Evolutionary conservation across 2,329 filamentous ascomycete genomes (phyloP).

Genomic region (Teratosphaeriaceae sp.): DNA sequence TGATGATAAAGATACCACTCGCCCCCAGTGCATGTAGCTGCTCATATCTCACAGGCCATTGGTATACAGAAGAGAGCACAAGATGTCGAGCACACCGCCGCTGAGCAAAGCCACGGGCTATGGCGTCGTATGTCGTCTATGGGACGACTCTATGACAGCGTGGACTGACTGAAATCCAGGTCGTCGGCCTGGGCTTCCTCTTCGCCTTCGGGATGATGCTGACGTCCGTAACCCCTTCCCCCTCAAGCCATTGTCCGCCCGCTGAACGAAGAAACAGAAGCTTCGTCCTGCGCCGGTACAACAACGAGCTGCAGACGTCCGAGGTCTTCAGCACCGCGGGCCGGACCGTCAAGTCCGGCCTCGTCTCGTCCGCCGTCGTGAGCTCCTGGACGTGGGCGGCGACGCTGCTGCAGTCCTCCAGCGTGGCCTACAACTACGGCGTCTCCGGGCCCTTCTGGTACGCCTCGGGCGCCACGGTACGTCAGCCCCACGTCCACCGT

Average conservation of each 20-base stretch:
- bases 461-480: conserved; percentile 63
- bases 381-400: conserved; percentile 89
- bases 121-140: conserved; percentile 46
- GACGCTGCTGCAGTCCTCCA: conserved; percentile 46
- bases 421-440: conserved; percentile 68
- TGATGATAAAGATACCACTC: too few relatives aligned
- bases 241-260: too few relatives aligned
- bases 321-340: conserved; percentile 92
- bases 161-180: conserved; percentile 17
- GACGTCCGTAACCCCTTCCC: conserved; percentile 9
- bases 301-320: conserved; percentile 76
- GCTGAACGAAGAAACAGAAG: conserved; percentile 33
- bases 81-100: conserved; percentile 2
- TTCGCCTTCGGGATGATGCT: conserved; percentile 49
- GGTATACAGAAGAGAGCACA: neutral
- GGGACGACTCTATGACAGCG: neutral
- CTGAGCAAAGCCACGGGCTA: conserved; percentile 62
- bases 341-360: conserved; percentile 78
- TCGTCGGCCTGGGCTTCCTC: conserved; percentile 64
- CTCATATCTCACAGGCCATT: neutral
- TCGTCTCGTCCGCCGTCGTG: conserved; percentile 85
- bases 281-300: conserved; percentile 62
- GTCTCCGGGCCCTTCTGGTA: conserved; percentile 61
- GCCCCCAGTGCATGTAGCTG: too few relatives aligned
- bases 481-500: neutral